These are phyloP conservation scores for Paramecium pentaurelia DNA, from an alignment of 73 alveolate genomes.

Conservation along the genomic window DNA sequence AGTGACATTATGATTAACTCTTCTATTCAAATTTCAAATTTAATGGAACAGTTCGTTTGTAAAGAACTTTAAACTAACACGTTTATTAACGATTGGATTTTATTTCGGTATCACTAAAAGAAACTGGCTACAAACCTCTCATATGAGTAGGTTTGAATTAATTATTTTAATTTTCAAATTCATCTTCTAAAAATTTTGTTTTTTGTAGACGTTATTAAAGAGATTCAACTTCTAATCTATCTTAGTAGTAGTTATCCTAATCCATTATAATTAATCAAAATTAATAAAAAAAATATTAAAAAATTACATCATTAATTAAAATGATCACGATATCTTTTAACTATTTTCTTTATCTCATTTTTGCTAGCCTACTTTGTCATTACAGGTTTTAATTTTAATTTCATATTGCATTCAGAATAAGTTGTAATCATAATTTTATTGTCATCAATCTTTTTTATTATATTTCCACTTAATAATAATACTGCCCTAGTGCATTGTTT, in stretches of 20 bases:
- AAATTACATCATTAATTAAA: background rate
- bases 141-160: background rate
- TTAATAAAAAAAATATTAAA: background rate
- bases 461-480: background rate
- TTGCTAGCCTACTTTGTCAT: constrained; percentile 32
- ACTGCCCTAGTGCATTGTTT: constrained; percentile 5
- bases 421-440: background rate
- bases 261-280: background rate
- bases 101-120: background rate
- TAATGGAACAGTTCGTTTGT: background rate
- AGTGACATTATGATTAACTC: background rate
- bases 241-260: constrained; percentile 4
- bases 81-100: background rate
- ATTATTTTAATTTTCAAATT: background rate
- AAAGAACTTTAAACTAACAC: background rate
- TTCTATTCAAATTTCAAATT: background rate
- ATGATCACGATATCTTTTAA: constrained; percentile 44
- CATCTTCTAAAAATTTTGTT: constrained; percentile 12
- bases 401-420: constrained; percentile 34
- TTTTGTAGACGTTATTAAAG: background rate
- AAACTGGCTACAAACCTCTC: background rate
- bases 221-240: constrained; percentile 32
- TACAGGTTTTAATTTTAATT: constrained; percentile 35
- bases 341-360: constrained; percentile 38
- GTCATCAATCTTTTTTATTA: background rate